Percentiles rank a stretch among this genome's conserved stretches.
Evolutionary conservation across 2,329 filamentous ascomycete species (phyloP).

Genomic region (Pseudopithomyces maydicus): DNA sequence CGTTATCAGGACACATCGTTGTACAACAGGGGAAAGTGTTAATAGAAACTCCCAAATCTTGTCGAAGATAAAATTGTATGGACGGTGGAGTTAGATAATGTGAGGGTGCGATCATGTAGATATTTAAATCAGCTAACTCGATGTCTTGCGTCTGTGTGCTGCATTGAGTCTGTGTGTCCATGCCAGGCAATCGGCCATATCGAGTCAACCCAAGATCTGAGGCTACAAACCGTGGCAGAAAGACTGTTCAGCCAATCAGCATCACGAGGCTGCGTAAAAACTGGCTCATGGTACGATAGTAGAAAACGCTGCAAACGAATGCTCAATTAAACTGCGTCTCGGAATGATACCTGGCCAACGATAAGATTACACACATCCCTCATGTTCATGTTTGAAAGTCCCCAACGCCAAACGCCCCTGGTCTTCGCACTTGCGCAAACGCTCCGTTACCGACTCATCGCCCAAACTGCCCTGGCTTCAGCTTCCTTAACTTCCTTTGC

Average conservation of each 20-base stretch:
- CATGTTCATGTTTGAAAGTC: neutral
- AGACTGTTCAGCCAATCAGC: too few species aligned
- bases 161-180: neutral
- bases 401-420: neutral
- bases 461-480: conserved; percentile 24
- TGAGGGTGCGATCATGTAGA: neutral
- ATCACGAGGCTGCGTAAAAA: too few species aligned
- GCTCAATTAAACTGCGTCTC: neutral
- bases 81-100: neutral
- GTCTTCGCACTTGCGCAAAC: neutral
- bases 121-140: neutral
- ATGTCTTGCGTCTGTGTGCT: too few species aligned
- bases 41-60: neutral
- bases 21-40: neutral
- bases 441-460: conserved; percentile 13
- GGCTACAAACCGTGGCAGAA: too few species aligned
- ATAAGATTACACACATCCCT: neutral
- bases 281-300: too few species aligned
- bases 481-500: conserved; percentile 15
- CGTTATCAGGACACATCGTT: neutral
- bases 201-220: too few species aligned
- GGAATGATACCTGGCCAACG: neutral
- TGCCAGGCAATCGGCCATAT: neutral
- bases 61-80: neutral
- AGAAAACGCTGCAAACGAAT: too few species aligned